A percentile compares a stretch with the other conserved stretches of the same genome.
Conservation (phyloP, 2,329 filamentous ascomycete species). For the Ascochyta viciae-villosae region DNA sequence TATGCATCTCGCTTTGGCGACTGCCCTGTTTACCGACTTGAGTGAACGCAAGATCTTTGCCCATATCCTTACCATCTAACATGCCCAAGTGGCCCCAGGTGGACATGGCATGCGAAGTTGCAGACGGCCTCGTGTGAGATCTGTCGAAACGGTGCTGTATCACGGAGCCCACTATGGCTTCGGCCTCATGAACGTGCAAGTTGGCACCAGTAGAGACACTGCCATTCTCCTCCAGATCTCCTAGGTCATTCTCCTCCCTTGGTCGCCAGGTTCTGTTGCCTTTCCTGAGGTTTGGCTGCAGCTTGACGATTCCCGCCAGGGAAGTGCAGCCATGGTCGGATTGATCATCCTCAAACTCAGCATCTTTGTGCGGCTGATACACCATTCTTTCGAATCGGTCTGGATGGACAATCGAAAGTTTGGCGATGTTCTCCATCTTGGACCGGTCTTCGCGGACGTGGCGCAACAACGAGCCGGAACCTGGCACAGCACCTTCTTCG, state of each 20-base stretch:
- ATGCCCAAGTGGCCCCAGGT: not conserved
- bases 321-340: constrained; percentile 25
- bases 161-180: not conserved
- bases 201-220: constrained; percentile 4
- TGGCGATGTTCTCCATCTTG: not conserved
- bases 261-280: constrained; percentile 34
- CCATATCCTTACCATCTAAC: not conserved
- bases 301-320: constrained; percentile 28
- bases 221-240: constrained; percentile 4
- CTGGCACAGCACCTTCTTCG: constrained; percentile 18
- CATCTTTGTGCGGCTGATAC: constrained; percentile 26
- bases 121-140: not conserved
- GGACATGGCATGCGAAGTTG: not conserved
- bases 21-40: not conserved
- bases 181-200: not conserved
- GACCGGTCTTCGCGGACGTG: not conserved
- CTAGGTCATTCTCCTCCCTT: constrained; percentile 28
- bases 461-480: constrained; percentile 23
- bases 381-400: constrained; percentile 38
- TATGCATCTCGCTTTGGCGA: not conserved
- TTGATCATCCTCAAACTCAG: constrained; percentile 19
- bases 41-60: not conserved
- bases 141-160: not conserved
- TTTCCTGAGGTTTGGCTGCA: constrained; percentile 30
- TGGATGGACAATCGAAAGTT: not conserved